Base-by-base conservation (phyloP, 768 basidiomycete genomes). In the Auricularia sp. region DNA sequence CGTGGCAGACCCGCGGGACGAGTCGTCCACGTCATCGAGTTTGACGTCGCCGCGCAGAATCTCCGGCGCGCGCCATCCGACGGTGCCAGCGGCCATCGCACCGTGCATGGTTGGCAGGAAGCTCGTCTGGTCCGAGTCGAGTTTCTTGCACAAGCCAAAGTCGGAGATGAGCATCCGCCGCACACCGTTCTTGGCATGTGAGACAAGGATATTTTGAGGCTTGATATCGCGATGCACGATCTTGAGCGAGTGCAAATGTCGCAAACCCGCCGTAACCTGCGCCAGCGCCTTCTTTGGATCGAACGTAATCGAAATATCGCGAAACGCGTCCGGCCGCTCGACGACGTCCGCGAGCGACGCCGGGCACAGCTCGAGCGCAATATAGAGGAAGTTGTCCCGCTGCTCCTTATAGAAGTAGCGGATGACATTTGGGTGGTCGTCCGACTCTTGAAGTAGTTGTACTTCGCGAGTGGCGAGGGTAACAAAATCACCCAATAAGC, bases 221-320 rank as follows among this genome's bases (percentile, higher is more conserved):
- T 99, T 99, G 76, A 99, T 97, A 74, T 98, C 96, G 37, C 96
- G 85, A 77, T 98, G 96, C n/a, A 98, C 86, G 65, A 98, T 89
- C 76, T 96, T 97, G 70, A 98, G 84, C 7, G 85, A 89, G 73
- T 98, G 95, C 10, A 99, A 80, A 75, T 98, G 94, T 63, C 88
- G 82, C 67, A 99, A 75, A 16, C 97, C 97, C 37, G 86, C 83
- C 7, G 94, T 85, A 62, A 98, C 88, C 75, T 98, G 92, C 61
- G 80, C 82, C 66, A 98, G 76, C 0, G 94, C 95, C 65, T 86
- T 87, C 74, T 97, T 95, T 13, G 93, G 87, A 61, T 93, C 90
- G 72, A 98, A 92, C 5, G 82, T 77, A 21, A 84, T 80, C 1
- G 86, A 81, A 62, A 98, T 86, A 45, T 94, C 90, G n/a, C 85